Evolutionary conservation across 2,329 filamentous ascomycete species (phyloP), one percentile per base, ranked within the genome.

Genomic region (Microascus cirrosus): DNA sequence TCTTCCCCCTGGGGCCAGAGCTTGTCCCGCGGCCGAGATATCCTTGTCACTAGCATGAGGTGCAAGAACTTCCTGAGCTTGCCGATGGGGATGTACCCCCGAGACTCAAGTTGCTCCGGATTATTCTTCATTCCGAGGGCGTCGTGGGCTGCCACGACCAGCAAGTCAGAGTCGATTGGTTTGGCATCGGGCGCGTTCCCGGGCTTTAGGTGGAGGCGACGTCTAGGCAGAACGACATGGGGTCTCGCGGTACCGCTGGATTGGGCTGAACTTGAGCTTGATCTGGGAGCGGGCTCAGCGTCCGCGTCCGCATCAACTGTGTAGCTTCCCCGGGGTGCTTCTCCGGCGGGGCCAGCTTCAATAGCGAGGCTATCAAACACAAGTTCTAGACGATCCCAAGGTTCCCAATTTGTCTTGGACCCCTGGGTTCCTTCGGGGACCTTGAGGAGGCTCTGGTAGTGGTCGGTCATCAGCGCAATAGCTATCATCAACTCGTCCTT

Each of bases 361-460:
- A 90, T 85, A 6, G 87, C 86, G 63, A 90, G 66, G 64, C 86
- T 87, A 64, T 82, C 82, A 70, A 89, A 91, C 12, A 90, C 67
- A 55, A 90, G 74, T 68, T 84, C 84, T 32, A 78, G 76, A 61
- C 84, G 78, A 64, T 84, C 82, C 22, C 74, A 73, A 32, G 77
- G 77, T 1, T 81, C 79, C 60, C 76, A 77, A 58, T 22, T 24
- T 22, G n/a, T 6, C 45, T 50, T 50, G 20, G 45, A 50, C 12
- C 20, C 22, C 22, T 50, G 45, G 12, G 22, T 50, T 11, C 45
- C 45, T 13, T 50, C 45, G 20, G 45, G 45, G 11, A 50, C 20
- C 22, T 78, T 77, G 39, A 90, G 68, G 8, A 89, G 84, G 32
- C 79, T 78, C 54, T 77, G 77, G 67, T 88, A 87, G 59, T 87